phyloP scores from a whole-genome alignment of 2,329 filamentous ascomycete genomes.

The Penicillium fuscoglaucum region DNA sequence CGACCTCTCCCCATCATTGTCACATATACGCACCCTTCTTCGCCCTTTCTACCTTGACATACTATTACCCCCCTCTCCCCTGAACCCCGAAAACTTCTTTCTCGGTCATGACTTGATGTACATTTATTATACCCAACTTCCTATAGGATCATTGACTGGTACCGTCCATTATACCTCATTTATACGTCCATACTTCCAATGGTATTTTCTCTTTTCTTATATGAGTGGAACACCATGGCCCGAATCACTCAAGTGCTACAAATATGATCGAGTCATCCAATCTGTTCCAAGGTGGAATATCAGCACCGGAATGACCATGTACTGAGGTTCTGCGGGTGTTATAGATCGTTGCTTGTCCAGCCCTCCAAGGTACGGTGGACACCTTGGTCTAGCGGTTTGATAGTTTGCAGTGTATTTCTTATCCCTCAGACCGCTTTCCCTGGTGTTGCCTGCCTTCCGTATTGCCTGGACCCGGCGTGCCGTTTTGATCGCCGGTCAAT shows the following conservation, averaged over 20 bases:
- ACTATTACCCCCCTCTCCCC: neutral
- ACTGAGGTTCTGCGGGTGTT: neutral
- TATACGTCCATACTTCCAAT: neutral
- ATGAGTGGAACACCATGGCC: neutral
- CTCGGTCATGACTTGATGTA: constrained; percentile 26
- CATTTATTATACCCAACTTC: constrained; percentile 25
- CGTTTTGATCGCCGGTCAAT: neutral
- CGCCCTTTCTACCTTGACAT: neutral
- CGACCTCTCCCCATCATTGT: neutral
- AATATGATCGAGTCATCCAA: neutral
- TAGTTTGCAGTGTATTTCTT: neutral
- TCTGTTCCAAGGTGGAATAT: neutral
- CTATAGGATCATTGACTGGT: constrained; percentile 6
- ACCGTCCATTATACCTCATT: neutral
- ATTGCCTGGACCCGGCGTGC: neutral
- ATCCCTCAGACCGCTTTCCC: neutral
- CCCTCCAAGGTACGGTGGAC: neutral
- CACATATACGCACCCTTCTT: neutral
- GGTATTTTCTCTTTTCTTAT: neutral
- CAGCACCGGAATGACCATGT: neutral
- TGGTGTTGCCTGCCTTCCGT: neutral
- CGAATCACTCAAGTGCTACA: neutral
- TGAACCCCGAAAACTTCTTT: neutral
- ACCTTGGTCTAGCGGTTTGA: neutral
- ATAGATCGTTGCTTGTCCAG: neutral